Percentiles rank a stretch among this genome's conserved stretches.
Evolutionary conservation across 345 rosid species (phyloP).

Genomic region (Citrus sp.): DNA sequence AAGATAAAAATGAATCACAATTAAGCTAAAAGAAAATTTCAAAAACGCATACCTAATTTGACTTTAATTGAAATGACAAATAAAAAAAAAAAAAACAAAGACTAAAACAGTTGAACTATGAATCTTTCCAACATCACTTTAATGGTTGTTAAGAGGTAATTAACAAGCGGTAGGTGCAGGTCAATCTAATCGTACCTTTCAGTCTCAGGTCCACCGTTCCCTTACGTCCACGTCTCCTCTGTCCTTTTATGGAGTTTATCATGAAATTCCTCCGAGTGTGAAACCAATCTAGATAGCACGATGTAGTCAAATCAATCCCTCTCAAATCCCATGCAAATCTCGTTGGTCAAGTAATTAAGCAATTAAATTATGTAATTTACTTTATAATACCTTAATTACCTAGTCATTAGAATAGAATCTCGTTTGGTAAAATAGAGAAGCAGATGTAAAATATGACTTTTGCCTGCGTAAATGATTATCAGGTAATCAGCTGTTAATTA

Average conservation of each 20-base stretch:
- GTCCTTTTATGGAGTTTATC: neutral
- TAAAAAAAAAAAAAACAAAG: too few species aligned
- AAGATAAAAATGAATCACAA: too few species aligned
- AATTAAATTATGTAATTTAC: neutral
- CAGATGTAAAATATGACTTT: neutral
- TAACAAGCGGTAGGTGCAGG: too few species aligned
- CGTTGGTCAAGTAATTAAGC: neutral
- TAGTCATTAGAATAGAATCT: too few species aligned
- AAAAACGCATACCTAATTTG: too few species aligned
- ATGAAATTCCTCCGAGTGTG: conserved; percentile 3
- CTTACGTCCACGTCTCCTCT: neutral
- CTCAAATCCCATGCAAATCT: neutral
- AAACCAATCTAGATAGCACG: conserved; percentile 1
- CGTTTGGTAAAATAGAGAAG: neutral
- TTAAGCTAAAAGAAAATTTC: too few species aligned
- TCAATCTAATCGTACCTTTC: neutral
- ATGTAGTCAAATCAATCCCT: conserved; percentile 9
- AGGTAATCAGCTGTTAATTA: too few species aligned
- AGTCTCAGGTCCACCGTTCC: conserved; percentile 8
- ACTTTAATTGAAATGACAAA: too few species aligned
- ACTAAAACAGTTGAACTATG: too few species aligned
- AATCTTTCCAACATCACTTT: too few species aligned
- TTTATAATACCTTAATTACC: neutral
- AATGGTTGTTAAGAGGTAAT: too few species aligned
- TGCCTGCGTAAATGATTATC: neutral